Base-by-base conservation (phyloP, 148 eudicot genomes). In the Chenopodium suecicum region DNA sequence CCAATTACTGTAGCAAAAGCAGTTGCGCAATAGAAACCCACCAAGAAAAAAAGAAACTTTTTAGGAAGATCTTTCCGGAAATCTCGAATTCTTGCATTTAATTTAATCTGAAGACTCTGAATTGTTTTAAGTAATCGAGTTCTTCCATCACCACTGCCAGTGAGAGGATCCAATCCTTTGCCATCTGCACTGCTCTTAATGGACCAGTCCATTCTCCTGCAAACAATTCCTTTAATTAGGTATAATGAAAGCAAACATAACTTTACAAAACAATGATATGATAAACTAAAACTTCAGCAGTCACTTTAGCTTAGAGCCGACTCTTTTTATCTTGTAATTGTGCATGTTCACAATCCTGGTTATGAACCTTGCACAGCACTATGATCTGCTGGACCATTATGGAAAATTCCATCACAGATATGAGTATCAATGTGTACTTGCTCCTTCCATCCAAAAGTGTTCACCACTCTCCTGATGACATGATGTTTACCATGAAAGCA, bases 1-100 rank as follows among this genome's bases (percentile, higher is more conserved):
- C 98, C 98, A 75, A 95, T 93, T 54, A 92, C 91, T 27, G 98
- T 95, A 12, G 97, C 92, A 78, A 93, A 95, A 52, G 92, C 98
- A 73, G 98, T 93, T 32, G 98, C 92, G 86, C 96, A 91, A 75
- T 95, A 95, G 70, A 93, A 92, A 5, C 98, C 98, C 80, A 89
- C 89, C 82, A 95, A 88, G 91, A 95, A 93, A 76, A 87, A 92
- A 20, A 95, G 80, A 63, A 93, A 56, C 76, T 95, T 92, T 83
- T 78, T 74, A 2, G 92, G 94, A 80, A 92, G 86, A 82, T 89
- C 86, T 80, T 85, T 89, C 82, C 85, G 85, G 17, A 92, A 63
- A 71, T 91, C 90, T 70, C 82, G 90, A 23, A 95, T 72, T 87
- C 89, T 84, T 65, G 90, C 85, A 81, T 78, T 83, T 70, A 95